Conservation (phyloP, 2,329 filamentous ascomycete species). For the Pseudogymnoascus sp. region DNA sequence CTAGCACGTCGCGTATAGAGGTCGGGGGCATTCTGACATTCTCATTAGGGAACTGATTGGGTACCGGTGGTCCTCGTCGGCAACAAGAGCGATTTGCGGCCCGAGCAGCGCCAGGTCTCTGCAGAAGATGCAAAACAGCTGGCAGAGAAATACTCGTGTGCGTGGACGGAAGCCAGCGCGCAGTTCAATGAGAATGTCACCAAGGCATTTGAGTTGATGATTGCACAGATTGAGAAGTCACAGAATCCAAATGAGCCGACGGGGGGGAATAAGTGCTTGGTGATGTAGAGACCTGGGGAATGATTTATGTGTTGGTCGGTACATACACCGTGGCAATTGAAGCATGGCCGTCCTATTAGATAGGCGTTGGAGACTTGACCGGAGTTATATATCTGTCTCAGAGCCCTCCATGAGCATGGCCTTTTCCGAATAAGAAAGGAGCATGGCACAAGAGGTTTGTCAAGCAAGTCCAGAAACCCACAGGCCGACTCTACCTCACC, state of each 20-base stretch:
- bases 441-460: not conserved
- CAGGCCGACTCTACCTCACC: not conserved
- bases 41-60: slow-evolving; percentile 72
- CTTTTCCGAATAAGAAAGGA: not conserved
- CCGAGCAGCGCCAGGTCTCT: slow-evolving; percentile 87
- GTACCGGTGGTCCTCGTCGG: slow-evolving; percentile 92
- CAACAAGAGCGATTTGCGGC: slow-evolving; percentile 91
- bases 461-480: not conserved
- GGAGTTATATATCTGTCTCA: not conserved
- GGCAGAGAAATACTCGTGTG: slow-evolving; percentile 80
- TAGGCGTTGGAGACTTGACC: not conserved
- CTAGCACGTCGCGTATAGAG: not conserved
- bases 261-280: slow-evolving; percentile 67
- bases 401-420: not conserved
- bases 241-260: slow-evolving; percentile 83
- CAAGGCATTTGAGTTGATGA: slow-evolving; percentile 88
- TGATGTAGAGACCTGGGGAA: slow-evolving; percentile 60
- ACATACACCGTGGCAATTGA: not conserved
- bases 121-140: slow-evolving; percentile 78
- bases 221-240: slow-evolving; percentile 88
- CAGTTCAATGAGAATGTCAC: slow-evolving; percentile 89
- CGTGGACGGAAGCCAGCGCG: slow-evolving; percentile 90
- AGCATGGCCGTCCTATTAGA: not conserved
- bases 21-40: slow-evolving; percentile 11
- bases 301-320: not conserved